Conservation (phyloP, 768 basidiomycete genomes). For the Macrolepiota dolichaula region DNA sequence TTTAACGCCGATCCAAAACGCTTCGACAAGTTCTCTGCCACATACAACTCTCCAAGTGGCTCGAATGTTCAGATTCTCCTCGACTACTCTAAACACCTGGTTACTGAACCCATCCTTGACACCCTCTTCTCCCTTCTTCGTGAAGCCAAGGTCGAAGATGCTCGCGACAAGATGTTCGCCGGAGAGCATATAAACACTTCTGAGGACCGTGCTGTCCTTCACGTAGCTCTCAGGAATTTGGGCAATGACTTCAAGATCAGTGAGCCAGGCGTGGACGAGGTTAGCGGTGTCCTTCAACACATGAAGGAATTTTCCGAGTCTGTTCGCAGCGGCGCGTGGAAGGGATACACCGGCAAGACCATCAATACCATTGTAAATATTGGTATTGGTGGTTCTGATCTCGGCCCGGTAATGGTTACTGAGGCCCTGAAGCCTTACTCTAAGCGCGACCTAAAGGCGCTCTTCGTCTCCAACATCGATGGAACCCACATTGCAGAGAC, state of each 20-base stretch:
- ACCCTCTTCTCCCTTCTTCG: constrained; percentile 76
- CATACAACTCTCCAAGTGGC: constrained; percentile 66
- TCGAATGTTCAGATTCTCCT: constrained; percentile 79
- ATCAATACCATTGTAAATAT: constrained; percentile 98
- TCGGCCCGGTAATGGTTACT: constrained; percentile 98
- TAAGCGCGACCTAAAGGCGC: constrained; percentile 80
- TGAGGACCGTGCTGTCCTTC: constrained; percentile 95
- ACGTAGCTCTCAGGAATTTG: constrained; percentile 86
- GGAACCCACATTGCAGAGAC: constrained; percentile 96
- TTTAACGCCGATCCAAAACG: constrained; percentile 86
- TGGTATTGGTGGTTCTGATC: constrained; percentile 96
- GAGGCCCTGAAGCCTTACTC: constrained; percentile 94
- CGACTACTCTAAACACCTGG: constrained; percentile 96
- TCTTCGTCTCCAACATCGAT: constrained; percentile 98
- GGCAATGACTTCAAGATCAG: constrained; percentile 65
- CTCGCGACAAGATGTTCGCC: constrained; percentile 89
- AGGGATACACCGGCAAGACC: constrained; percentile 93
- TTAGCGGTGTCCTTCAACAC: constrained; percentile 79
- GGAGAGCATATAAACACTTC: constrained; percentile 99
- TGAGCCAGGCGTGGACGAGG: constrained; percentile 82
- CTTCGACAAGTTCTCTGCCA: constrained; percentile 80
- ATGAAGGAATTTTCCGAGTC: constrained; percentile 87
- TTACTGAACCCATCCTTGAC: constrained; percentile 80
- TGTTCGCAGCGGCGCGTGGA: constrained; percentile 87
- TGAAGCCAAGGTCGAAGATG: constrained; percentile 83